Evolutionary conservation across 176 grass and related monocot species (phyloP).

Genomic region (Raddia guianensis): DNA sequence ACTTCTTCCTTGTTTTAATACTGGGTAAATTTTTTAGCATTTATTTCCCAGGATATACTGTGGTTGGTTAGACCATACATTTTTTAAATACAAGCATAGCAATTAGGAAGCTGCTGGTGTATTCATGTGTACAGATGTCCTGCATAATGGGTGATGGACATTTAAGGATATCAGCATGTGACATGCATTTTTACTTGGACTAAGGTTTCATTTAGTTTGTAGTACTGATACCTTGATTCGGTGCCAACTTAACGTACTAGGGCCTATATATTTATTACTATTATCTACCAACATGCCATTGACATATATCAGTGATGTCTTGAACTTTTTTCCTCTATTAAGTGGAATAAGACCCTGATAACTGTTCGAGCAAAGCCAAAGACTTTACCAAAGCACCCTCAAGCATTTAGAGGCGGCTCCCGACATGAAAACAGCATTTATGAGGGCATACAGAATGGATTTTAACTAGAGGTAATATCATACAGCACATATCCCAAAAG

Average conservation of each 20-base stretch:
- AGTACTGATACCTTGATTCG: neutral
- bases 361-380: too few species aligned
- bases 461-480: too few species aligned
- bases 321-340: neutral
- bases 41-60: neutral
- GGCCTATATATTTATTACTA: neutral
- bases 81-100: neutral
- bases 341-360: neutral
- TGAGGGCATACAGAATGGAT: too few species aligned
- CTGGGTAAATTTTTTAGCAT: neutral
- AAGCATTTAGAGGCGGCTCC: too few species aligned
- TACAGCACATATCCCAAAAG: too few species aligned
- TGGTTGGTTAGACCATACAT: neutral
- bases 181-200: neutral
- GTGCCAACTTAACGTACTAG: neutral
- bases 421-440: too few species aligned
- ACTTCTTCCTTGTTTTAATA: neutral
- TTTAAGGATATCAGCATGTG: constrained; percentile 1
- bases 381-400: too few species aligned
- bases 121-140: neutral
- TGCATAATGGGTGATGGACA: neutral
- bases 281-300: neutral
- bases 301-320: neutral
- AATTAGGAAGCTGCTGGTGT: neutral
- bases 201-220: neutral